Evolutionary conservation across 192 early-diverging fungal genomes (phyloP), one percentile per base, ranked within the genome.

Genomic region (Jimgerdemannia lactiflua): DNA sequence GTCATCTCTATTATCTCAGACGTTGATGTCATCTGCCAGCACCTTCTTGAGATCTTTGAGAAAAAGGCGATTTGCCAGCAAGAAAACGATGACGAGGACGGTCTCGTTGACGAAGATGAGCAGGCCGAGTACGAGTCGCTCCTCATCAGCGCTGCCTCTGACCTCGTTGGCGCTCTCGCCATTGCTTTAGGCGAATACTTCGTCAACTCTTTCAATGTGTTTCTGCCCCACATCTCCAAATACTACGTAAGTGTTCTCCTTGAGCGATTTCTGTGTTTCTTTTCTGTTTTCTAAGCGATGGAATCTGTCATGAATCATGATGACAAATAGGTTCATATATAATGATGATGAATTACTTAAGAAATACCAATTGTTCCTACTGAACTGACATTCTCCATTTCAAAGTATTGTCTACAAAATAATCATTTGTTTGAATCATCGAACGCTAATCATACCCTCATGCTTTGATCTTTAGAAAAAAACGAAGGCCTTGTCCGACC

Each of bases 41-140:
- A 82, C 64, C 49, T 85, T 41, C 75, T 89, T 39, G 80, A 88
- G 69, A 86, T 92, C 9, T 91, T 93, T 71, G 90, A 93, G 71
- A 93, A 92, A 86, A 90, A 86, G 77, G 88, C 92, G 8, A 78
- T 87, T 65, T 94, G 93, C 73, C 93, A 94, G 77, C 89, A 91
- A 70, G 88, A 86, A 44, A 86, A 90, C 63, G 91, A 84, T 19
- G 93, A 91, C 66, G 89, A 88, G 20, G 87, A 87, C 42, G 89
- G 88, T 20, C 78, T 83, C 39, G 75, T 86, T 77, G 94, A 94
- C 67, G 92, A 95, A 39, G 94, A 95, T 69, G 95, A 96, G 69
- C 86, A 93, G 80, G 92, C 92, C 2, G 95, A 97, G 79, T 89
- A 89, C 69, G 96, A 96, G 73, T 90, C 93, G 29, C 70, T 96